Conservation (phyloP, 2,329 filamentous ascomycete species). For the Blastomyces gilchristii region DNA sequence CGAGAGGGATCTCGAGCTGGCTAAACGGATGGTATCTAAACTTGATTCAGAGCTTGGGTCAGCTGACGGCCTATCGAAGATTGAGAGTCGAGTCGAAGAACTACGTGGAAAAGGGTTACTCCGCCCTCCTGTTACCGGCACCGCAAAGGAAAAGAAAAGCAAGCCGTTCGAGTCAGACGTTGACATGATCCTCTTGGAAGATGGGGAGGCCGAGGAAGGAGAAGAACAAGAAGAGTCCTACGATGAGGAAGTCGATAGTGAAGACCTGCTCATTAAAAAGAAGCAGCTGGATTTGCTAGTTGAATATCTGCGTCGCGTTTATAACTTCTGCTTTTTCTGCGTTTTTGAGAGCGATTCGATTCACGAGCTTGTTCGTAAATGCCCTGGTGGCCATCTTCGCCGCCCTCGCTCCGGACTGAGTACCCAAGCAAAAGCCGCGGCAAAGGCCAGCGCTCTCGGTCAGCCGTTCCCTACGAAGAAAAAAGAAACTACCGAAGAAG, state of each 20-base stretch:
- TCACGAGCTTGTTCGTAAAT: conserved; percentile 90
- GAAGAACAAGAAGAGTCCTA: conserved; percentile 64
- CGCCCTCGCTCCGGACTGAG: conserved; percentile 79
- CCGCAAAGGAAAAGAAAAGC: conserved; percentile 44
- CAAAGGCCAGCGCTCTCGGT: conserved; percentile 70
- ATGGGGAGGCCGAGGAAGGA: conserved; percentile 64
- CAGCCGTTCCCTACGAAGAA: conserved; percentile 78
- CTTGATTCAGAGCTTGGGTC: conserved; percentile 75
- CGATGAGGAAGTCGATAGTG: conserved; percentile 74
- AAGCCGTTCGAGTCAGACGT: conserved; percentile 25
- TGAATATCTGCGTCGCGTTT: conserved; percentile 90
- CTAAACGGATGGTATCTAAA: conserved; percentile 69
- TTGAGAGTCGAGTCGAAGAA: conserved; percentile 79
- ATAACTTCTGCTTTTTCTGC: conserved; percentile 99
- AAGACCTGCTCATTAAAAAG: conserved; percentile 83
- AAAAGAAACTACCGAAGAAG: conserved; percentile 53
- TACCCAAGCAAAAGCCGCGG: conserved; percentile 70
- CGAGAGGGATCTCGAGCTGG: conserved; percentile 76
- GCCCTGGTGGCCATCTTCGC: conserved; percentile 91
- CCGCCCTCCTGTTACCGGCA: conserved; percentile 47
- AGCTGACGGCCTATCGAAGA: conserved; percentile 65
- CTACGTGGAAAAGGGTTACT: conserved; percentile 66
- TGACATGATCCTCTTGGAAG: conserved; percentile 44
- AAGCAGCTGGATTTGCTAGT: conserved; percentile 94
- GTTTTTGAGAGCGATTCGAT: conserved; percentile 97